Base-by-base conservation (phyloP, 129 eudicot genomes). In the Chrysanthemum seticuspe region DNA sequence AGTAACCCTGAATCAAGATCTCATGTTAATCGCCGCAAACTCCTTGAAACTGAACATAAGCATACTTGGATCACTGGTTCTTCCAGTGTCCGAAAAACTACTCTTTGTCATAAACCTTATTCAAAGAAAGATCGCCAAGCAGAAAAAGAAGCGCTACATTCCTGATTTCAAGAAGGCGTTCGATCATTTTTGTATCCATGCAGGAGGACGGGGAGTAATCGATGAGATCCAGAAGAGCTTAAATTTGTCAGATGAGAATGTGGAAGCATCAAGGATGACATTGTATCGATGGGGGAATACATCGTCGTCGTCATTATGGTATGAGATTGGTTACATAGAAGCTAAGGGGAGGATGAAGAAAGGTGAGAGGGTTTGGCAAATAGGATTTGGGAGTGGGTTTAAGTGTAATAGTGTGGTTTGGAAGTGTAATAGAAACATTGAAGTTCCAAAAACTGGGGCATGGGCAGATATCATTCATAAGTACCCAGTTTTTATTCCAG, bases 341-440 rank as follows among this genome's bases (percentile, higher is more conserved):
- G 82, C 88, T 0, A 86, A 86, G 67, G 85, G 87, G 25, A 77
- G 85, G 66, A 63, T 86, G 29, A 77, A 78, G 80, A 83, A 69
- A 66, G 86, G 91, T 40, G 84, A 83, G 40, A 70, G 65, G 56
- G 75, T 86, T 67, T 87, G 91, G 91, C 86, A 87, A 60, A 76
- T 87, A 54, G 88, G 78, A 19, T 87, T 86, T 63, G 88, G 87
- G 29, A 83, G 91, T 54, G 85, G 90, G 25, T 85, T 85, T 16
- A 85, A 83, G 70, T 83, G 91, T 73, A 86, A 86, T 53, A 84
- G 85, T 70, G 88, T 85, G 36, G 84, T 87, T 59, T 87, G 92
- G 92, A 83, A 84, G 63, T 87, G 92, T 76, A 79, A 76, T 47
- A 72, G 83, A 64, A 81, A 84, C 18, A 52, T 65, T 77, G 86